Percentiles rank a stretch among this genome's conserved stretches.
Conservation (phyloP, 225 moss, liverwort and hornwort species). For the Bryum argenteum region DNA sequence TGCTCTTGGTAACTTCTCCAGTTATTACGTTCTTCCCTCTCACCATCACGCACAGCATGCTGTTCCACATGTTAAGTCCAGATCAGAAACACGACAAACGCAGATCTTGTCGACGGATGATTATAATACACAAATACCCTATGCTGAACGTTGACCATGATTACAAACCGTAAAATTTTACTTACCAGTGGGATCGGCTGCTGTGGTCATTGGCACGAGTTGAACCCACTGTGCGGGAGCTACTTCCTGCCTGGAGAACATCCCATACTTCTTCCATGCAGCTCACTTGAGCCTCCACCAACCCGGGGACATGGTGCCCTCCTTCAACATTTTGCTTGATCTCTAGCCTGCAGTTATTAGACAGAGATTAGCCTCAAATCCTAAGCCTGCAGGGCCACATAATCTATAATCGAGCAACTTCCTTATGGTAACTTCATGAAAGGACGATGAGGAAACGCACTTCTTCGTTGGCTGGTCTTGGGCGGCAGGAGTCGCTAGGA, state of each 20-base stretch:
- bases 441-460: conserved; percentile 33
- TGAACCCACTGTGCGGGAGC: conserved; percentile 73
- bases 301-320: conserved; percentile 85
- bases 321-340: conserved; percentile 80
- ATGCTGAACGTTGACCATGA: too few relatives aligned
- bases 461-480: conserved; percentile 69
- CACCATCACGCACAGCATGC: conserved; percentile 92
- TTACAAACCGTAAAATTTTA: background rate
- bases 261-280: conserved; percentile 84
- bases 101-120: background rate
- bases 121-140: too few relatives aligned
- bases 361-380: background rate
- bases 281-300: conserved; percentile 71
- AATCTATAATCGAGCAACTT: background rate
- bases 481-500: conserved; percentile 54
- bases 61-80: conserved; percentile 28
- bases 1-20: conserved; percentile 76
- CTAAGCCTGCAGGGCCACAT: background rate
- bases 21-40: conserved; percentile 74
- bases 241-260: conserved; percentile 80
- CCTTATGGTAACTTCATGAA: background rate
- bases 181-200: conserved; percentile 86
- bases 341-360: conserved; percentile 61
- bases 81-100: background rate
- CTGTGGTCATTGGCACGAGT: conserved; percentile 89